phyloP scores from a whole-genome alignment of 495 filamentous ascomycete species.

The Penicillium macrosclerotiorum region DNA sequence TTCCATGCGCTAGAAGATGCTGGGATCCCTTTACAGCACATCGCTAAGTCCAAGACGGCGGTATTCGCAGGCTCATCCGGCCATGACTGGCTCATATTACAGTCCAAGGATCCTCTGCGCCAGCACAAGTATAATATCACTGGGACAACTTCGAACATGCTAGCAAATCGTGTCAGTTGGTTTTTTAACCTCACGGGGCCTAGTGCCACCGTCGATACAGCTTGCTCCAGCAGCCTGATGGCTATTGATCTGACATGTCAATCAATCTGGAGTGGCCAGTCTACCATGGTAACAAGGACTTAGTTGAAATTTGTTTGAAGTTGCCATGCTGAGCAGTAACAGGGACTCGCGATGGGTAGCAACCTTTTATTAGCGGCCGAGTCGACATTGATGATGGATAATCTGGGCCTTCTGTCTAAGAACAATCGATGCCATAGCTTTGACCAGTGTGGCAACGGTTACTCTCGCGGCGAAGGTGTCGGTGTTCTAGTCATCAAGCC shows the following conservation, averaged over 20 bases:
- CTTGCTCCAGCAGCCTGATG: conserved; percentile 45
- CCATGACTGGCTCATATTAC: conserved; percentile 17
- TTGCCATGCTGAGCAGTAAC: too few species aligned
- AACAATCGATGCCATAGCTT: neutral
- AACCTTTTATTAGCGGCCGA: neutral
- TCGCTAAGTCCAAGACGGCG: conserved; percentile 21
- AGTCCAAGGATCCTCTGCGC: conserved; percentile 6
- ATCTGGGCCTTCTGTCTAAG: neutral
- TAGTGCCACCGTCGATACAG: conserved; percentile 46
- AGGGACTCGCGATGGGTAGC: too few species aligned
- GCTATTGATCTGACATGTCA: conserved; percentile 44
- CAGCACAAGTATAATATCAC: conserved; percentile 5
- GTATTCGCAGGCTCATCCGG: conserved; percentile 25
- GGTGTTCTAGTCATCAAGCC: neutral
- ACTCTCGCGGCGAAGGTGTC: conserved; percentile 6
- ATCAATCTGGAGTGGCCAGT: conserved; percentile 28
- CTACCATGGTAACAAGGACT: too few species aligned
- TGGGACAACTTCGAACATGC: neutral
- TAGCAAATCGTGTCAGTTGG: conserved; percentile 43
- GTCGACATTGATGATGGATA: neutral
- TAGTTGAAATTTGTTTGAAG: too few species aligned
- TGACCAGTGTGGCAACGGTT: conserved; percentile 33
- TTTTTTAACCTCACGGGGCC: conserved; percentile 48
- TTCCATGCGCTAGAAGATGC: conserved; percentile 45
- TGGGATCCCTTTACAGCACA: conserved; percentile 15